Percentiles rank a stretch among this genome's conserved stretches.
Conservation (phyloP, 2,329 filamentous ascomycete species). For the Neonectria ditissima region DNA sequence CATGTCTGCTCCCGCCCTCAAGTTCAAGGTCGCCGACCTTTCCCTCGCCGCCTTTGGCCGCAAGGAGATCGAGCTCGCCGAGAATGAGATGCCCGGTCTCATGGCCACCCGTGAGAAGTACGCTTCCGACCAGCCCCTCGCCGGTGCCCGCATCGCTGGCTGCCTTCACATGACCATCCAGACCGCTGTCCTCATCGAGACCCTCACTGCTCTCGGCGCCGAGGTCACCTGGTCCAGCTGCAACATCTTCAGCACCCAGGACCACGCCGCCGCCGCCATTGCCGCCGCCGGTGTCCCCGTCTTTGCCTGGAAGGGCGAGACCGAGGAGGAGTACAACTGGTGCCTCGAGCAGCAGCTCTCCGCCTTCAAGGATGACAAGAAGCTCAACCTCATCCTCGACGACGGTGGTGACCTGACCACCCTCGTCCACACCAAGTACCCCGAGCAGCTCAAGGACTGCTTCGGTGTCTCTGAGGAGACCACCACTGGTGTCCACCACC, state of each 20-base stretch:
- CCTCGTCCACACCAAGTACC: conserved; percentile 98
- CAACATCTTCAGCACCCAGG: conserved; percentile 99
- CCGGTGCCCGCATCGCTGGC: conserved; percentile 94
- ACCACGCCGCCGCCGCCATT: conserved; percentile 98
- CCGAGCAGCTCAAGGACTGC: conserved; percentile 98
- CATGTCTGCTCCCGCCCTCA: conserved; percentile 85
- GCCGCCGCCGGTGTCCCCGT: conserved; percentile 93
- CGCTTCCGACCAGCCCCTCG: conserved; percentile 90
- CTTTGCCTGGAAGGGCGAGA: conserved; percentile 85
- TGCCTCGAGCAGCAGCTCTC: conserved; percentile 98
- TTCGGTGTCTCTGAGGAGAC: conserved; percentile 99
- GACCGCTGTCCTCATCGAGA: conserved; percentile 99
- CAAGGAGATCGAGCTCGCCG: conserved; percentile 98
- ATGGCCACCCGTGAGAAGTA: conserved; percentile 96
- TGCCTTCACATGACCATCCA: conserved; percentile 99
- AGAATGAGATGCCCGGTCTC: conserved; percentile 97
- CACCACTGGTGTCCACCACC: conserved; percentile 98
- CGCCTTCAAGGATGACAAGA: conserved; percentile 96
- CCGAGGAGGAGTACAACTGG: conserved; percentile 99
- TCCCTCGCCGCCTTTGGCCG: conserved; percentile 97
- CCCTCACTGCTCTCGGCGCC: conserved; percentile 90
- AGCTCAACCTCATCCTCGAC: conserved; percentile 98
- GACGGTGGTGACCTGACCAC: conserved; percentile 97
- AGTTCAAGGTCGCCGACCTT: conserved; percentile 99
- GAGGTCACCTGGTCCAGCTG: conserved; percentile 99